Percentiles rank a stretch among this genome's conserved stretches.
These are phyloP conservation scores for Eragrostis nindensis DNA, from an alignment of 176 grass and related monocot species.

Conservation along the genomic window DNA sequence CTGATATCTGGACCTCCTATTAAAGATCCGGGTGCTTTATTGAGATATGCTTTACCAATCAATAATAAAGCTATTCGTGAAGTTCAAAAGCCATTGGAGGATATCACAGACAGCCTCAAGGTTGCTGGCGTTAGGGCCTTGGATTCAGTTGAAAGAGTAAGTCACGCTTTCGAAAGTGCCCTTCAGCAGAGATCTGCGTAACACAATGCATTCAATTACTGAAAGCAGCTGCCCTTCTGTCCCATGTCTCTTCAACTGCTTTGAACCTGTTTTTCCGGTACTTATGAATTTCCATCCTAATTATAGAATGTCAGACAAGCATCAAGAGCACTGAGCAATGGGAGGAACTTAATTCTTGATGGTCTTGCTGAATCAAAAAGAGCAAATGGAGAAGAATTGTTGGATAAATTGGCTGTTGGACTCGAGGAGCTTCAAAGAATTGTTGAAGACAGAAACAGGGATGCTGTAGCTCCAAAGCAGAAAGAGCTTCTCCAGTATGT, in stretches of 20 bases:
- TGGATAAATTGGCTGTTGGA: constrained; percentile 81
- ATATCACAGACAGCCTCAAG: constrained; percentile 93
- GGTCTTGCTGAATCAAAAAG: constrained; percentile 93
- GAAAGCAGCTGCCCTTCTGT: constrained; percentile 14
- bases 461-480: constrained; percentile 90
- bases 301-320: constrained; percentile 92
- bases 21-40: constrained; percentile 94
- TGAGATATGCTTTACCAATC: constrained; percentile 96
- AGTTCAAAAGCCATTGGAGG: constrained; percentile 95
- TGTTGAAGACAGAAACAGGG: constrained; percentile 83
- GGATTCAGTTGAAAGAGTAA: constrained; percentile 96
- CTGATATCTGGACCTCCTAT: constrained; percentile 97
- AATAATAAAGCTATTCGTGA: constrained; percentile 95
- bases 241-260: constrained; percentile 16
- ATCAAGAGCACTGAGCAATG: constrained; percentile 77
- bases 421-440: constrained; percentile 83
- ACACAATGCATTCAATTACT: constrained; percentile 1
- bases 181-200: not conserved
- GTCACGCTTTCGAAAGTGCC: constrained; percentile 32
- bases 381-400: constrained; percentile 76
- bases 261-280: constrained; percentile 12
- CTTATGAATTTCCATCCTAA: constrained; percentile 29
- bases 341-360: constrained; percentile 69
- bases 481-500: constrained; percentile 97
- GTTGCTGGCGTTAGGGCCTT: constrained; percentile 90